A percentile compares a stretch with the other conserved stretches of the same genome.
phyloP scores from a whole-genome alignment of 371 early-diverging fungal genomes.

The Dinochytrium kinnereticum region DNA sequence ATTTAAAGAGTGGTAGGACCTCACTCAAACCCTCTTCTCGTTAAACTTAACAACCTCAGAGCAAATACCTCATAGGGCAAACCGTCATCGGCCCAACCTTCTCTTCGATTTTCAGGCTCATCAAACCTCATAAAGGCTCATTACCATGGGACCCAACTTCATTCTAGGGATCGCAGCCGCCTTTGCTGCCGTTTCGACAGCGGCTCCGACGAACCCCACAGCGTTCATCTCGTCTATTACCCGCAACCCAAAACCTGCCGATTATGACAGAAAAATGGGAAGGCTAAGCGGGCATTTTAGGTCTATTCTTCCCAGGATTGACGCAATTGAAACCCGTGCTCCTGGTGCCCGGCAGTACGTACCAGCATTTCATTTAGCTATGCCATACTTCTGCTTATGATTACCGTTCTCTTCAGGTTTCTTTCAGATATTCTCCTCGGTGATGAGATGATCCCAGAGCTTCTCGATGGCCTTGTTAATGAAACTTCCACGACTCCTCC shows the following conservation, averaged over 20 bases:
- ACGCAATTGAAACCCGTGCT: not conserved
- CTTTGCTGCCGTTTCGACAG: not conserved
- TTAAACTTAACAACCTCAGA: too few relatives aligned
- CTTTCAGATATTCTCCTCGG: not conserved
- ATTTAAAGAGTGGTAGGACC: too few relatives aligned
- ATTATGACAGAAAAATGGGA: not conserved
- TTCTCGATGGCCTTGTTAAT: not conserved
- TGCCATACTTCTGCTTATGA: not conserved
- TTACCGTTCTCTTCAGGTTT: not conserved
- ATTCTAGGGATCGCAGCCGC: too few relatives aligned
- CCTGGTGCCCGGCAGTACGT: slow-evolving; percentile 10
- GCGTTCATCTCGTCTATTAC: not conserved
- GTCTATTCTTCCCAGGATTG: not conserved
- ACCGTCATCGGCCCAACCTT: too few relatives aligned
- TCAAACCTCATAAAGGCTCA: too few relatives aligned
- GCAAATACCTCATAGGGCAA: too few relatives aligned
- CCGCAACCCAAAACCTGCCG: not conserved
- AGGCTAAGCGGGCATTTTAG: not conserved
- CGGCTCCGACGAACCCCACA: not conserved
- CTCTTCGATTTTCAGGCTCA: too few relatives aligned
- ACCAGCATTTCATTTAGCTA: not conserved
- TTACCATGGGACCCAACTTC: too few relatives aligned
- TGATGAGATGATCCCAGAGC: not conserved
- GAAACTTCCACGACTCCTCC: not conserved
- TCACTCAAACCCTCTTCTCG: too few relatives aligned